Evolutionary conservation across 2,329 filamentous ascomycete genomes (phyloP).

Genomic region (Parastagonospora nodorum): DNA sequence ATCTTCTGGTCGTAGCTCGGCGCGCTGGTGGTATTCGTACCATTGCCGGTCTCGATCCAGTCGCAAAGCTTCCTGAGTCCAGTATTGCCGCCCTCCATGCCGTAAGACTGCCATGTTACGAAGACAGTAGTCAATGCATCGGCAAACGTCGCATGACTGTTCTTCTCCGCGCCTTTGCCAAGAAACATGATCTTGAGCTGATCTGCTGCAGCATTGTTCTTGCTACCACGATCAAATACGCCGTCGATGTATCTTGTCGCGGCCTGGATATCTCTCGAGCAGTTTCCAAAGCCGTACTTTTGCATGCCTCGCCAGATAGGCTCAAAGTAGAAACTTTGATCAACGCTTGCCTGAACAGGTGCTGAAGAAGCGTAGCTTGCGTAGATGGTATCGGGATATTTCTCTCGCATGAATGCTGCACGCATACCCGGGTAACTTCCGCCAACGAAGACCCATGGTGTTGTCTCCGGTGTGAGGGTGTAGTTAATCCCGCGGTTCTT

Average conservation of each 20-base stretch:
- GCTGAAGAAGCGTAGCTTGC: conserved; percentile 46
- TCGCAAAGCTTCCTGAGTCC: conserved; percentile 53
- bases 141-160: conserved; percentile 55
- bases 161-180: conserved; percentile 51
- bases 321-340: conserved; percentile 59
- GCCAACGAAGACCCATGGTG: conserved; percentile 48
- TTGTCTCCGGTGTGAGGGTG: conserved; percentile 42
- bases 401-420: conserved; percentile 46
- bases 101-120: conserved; percentile 51
- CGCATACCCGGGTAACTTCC: conserved; percentile 47
- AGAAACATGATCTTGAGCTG: conserved; percentile 56
- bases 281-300: conserved; percentile 51
- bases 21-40: conserved; percentile 36
- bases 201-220: conserved; percentile 39
- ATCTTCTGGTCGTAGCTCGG: background rate
- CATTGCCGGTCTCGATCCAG: conserved; percentile 53
- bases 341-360: conserved; percentile 52
- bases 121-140: conserved; percentile 50
- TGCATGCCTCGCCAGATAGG: conserved; percentile 56
- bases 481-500: conserved; percentile 35
- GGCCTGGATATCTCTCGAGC: conserved; percentile 56
- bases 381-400: conserved; percentile 47
- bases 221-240: conserved; percentile 41
- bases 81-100: conserved; percentile 43
- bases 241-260: conserved; percentile 56